Conservation (phyloP, 2,329 filamentous ascomycete species). For the Paracoccidioides lutzii region DNA sequence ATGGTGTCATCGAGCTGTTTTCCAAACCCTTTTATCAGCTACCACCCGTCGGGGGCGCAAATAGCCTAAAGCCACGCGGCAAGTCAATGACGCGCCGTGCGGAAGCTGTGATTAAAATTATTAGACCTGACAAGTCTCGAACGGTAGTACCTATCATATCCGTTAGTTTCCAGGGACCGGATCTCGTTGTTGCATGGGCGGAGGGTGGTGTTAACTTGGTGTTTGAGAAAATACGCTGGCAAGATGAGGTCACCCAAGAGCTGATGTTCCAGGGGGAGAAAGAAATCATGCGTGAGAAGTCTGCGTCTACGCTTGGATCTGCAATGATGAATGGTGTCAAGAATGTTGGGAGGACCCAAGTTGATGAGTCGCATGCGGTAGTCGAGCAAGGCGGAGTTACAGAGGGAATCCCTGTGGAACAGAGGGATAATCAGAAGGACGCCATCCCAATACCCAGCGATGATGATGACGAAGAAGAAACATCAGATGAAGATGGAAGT, state of each 20-base stretch:
- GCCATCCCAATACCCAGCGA: constrained; percentile 17
- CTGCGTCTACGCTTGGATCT: constrained; percentile 30
- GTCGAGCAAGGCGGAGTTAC: constrained; percentile 39
- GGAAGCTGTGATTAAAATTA: constrained; percentile 33
- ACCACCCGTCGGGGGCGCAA: constrained; percentile 18
- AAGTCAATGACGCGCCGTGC: constrained; percentile 34
- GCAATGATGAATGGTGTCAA: constrained; percentile 43
- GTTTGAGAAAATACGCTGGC: constrained; percentile 38
- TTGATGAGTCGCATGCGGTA: constrained; percentile 46
- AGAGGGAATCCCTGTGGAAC: constrained; percentile 24
- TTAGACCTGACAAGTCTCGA: constrained; percentile 29
- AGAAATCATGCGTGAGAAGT: constrained; percentile 33
- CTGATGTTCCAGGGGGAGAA: constrained; percentile 33
- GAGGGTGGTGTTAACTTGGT: constrained; percentile 38
- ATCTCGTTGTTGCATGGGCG: constrained; percentile 36
- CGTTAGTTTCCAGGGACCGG: constrained; percentile 33
- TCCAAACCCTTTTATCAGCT: constrained; percentile 33
- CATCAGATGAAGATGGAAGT: constrained; percentile 8
- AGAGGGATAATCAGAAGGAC: constrained; percentile 21
- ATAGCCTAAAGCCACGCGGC: constrained; percentile 33
- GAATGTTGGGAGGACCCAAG: constrained; percentile 37
- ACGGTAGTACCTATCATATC: constrained; percentile 32
- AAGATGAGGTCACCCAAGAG: constrained; percentile 33
- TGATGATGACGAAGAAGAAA: constrained; percentile 15
- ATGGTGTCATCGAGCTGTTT: constrained; percentile 39